Base-by-base conservation (phyloP, 2,329 filamentous ascomycete genomes). In the Cadophora luteo-olivacea region DNA sequence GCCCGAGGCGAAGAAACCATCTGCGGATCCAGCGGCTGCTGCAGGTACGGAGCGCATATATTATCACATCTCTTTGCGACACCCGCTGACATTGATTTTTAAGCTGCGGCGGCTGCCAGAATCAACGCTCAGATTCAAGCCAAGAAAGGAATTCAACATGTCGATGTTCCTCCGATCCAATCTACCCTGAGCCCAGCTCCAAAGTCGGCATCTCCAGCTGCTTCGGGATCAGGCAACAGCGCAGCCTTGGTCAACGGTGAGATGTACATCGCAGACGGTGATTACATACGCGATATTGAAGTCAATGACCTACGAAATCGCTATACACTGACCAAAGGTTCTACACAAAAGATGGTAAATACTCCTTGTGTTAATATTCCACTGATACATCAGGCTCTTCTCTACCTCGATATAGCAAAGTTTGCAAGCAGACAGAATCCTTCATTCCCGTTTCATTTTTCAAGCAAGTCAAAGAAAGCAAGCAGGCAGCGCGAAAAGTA, bases 301-400 rank as follows among this genome's bases (percentile, higher is more conserved):
- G 93, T 99, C 84, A 99, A 99, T 81, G 95, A 98, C 81, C 83
- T 98, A 78, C 91, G 95, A 73, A 99, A 98, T 80, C 92, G 95
- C 76, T 99, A 99, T 81, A 91, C 94, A 80, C 87, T 99, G 83
- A 99, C 95, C 73, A 98, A 97, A 85, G 94, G 94, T 78, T 92
- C 93, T 77, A 97, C 94, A 74, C 96, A 98, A 86, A 97, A 97
- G 89, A 97, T 96, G 95, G 96, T 99, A 97, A 97, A 91, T 94
- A 91, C 82, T 82, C 87, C 88, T 86, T 86, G 83, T 87, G 84
- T 84, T 81, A 81, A 82, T 78, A 84, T 81, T 83, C 84, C 86
- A 88, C 90, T 92, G 89, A 92, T 92, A 81, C 83, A 83, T 81
- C 81, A 79, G 76, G 77, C 71, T 75, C 74, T 73, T 61, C 64